Conservation (phyloP, 768 basidiomycete genomes). For the Leccinum uliginosum region DNA sequence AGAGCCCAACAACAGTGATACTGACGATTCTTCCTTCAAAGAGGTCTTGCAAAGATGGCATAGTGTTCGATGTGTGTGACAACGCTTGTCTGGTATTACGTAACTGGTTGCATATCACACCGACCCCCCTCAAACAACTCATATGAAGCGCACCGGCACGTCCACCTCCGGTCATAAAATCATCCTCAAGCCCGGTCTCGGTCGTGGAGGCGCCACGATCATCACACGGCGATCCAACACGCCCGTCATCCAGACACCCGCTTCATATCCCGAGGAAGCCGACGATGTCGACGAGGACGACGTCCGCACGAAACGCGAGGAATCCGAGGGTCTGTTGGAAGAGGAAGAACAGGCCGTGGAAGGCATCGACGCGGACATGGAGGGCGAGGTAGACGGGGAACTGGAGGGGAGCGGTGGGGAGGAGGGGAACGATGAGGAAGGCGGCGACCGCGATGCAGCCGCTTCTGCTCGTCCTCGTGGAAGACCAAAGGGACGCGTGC, state of each 20-base stretch:
- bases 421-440: constrained; percentile 30
- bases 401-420: constrained; percentile 29
- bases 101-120: no score
- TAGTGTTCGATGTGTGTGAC: constrained; percentile 9
- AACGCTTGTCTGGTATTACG: constrained; percentile 20
- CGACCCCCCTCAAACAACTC: no score
- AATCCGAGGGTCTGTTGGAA: constrained; percentile 26
- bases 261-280: constrained; percentile 18
- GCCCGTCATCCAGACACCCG: constrained; percentile 14
- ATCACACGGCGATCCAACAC: constrained; percentile 23
- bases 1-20: not conserved
- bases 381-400: constrained; percentile 28
- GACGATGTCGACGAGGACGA: constrained; percentile 25
- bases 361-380: constrained; percentile 25
- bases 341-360: constrained; percentile 30
- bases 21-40: constrained; percentile 31
- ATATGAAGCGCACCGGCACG: constrained; percentile 22
- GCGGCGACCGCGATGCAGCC: constrained; percentile 33
- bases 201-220: constrained; percentile 25
- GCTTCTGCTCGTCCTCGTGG: constrained; percentile 33
- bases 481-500: constrained; percentile 36
- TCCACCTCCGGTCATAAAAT: constrained; percentile 32
- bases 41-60: constrained; percentile 23
- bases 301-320: constrained; percentile 27
- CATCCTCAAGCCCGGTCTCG: constrained; percentile 37